phyloP scores from a whole-genome alignment of 805 yeast species.

The Kluyveromyces nonfermentans region DNA sequence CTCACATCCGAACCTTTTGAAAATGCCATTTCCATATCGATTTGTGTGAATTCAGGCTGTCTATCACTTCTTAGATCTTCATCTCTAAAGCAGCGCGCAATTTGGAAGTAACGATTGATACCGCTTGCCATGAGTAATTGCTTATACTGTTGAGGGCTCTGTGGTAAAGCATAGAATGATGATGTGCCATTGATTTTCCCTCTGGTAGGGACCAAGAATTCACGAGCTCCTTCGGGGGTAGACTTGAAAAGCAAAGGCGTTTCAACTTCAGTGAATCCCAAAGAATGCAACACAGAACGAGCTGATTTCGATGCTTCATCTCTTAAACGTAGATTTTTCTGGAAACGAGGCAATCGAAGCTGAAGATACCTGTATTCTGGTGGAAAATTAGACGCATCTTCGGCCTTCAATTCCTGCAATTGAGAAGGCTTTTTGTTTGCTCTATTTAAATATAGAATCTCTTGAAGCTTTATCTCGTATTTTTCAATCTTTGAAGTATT shows the following conservation, averaged over 20 bases:
- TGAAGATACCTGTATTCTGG: slow-evolving; percentile 77
- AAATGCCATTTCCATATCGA: slow-evolving; percentile 92
- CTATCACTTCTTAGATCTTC: slow-evolving; percentile 92
- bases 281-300: slow-evolving; percentile 34
- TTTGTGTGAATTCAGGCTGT: slow-evolving; percentile 96
- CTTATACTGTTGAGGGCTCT: slow-evolving; percentile 96
- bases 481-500: slow-evolving; percentile 20
- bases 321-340: slow-evolving; percentile 45
- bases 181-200: slow-evolving; percentile 28
- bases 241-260: slow-evolving; percentile 91
- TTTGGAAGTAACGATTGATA: slow-evolving; percentile 72
- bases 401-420: slow-evolving; percentile 45
- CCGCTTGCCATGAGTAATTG: slow-evolving; percentile 95
- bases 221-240: slow-evolving; percentile 97
- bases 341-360: slow-evolving; percentile 51
- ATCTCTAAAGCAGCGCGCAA: slow-evolving; percentile 92
- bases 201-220: slow-evolving; percentile 89
- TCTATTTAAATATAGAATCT: slow-evolving; percentile 48
- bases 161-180: slow-evolving; percentile 82
- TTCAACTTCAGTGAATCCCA: slow-evolving; percentile 70
- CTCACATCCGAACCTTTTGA: slow-evolving; percentile 62
- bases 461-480: slow-evolving; percentile 52
- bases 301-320: slow-evolving; percentile 43
- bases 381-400: slow-evolving; percentile 42
- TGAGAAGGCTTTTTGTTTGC: slow-evolving; percentile 62